A percentile compares a stretch with the other conserved stretches of the same genome.
Evolutionary conservation across 176 grass and related monocot genomes (phyloP).

Genomic region (Rhynchospora breviuscula): DNA sequence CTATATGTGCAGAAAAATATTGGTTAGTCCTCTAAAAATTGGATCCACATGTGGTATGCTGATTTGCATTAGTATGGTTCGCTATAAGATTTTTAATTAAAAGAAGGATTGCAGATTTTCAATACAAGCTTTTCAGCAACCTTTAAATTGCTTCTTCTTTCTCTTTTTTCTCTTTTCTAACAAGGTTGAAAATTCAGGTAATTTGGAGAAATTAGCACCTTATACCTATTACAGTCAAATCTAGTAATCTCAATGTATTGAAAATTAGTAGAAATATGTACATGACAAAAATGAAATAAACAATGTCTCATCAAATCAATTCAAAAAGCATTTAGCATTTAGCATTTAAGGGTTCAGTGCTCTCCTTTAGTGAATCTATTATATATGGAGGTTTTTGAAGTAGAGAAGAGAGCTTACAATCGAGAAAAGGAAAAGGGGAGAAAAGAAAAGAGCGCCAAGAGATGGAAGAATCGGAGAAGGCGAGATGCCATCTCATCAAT

Average conservation of each 20-base stretch:
- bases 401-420: not conserved
- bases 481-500: not conserved
- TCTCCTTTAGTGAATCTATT: not conserved
- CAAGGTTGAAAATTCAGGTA: not conserved
- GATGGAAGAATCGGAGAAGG: not conserved
- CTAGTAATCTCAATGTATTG: not conserved
- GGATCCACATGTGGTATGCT: not conserved
- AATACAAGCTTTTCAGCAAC: not conserved
- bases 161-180: not conserved
- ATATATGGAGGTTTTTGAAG: not conserved
- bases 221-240: not conserved
- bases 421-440: constrained; percentile 2
- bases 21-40: not conserved
- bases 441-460: constrained; percentile 3
- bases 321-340: not conserved
- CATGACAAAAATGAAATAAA: not conserved
- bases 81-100: not conserved
- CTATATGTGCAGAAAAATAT: constrained; percentile 14
- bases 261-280: not conserved
- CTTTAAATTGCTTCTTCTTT: not conserved
- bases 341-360: not conserved
- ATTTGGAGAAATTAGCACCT: not conserved
- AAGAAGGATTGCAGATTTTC: not conserved
- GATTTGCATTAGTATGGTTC: not conserved
- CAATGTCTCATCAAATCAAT: not conserved